Evolutionary conservation across 495 filamentous ascomycete species (phyloP).

Genomic region (Xylaria scruposa): DNA sequence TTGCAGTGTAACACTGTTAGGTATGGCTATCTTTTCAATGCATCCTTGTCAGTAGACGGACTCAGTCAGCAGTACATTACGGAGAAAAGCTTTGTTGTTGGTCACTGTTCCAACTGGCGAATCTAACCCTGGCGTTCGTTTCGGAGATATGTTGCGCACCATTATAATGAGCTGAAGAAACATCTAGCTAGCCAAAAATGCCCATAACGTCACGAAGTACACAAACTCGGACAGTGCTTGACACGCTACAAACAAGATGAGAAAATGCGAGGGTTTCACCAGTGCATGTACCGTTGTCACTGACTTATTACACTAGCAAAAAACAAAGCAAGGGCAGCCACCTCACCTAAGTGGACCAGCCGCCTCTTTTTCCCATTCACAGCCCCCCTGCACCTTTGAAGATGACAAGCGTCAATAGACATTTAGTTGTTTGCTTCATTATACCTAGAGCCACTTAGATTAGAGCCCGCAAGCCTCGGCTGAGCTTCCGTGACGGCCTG

Average conservation of each 20-base stretch:
- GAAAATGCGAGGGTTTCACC: slow-evolving; percentile 3
- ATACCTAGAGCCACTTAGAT: neutral
- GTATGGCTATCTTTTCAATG: neutral
- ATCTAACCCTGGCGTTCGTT: neutral
- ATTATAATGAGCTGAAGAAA: neutral
- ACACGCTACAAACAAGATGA: neutral
- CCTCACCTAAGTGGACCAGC: slow-evolving; percentile 1
- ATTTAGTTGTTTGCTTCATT: slow-evolving; percentile 8
- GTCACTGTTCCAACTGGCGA: neutral
- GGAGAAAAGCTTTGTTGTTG: neutral
- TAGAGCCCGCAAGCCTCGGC: neutral
- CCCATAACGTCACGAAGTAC: neutral
- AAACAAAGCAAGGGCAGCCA: neutral
- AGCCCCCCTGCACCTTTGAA: neutral
- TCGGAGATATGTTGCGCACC: neutral
- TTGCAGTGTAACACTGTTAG: neutral
- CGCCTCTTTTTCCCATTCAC: neutral
- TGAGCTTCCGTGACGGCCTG: neutral
- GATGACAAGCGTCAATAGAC: neutral
- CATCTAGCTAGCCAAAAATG: neutral
- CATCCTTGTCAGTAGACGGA: neutral
- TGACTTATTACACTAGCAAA: neutral
- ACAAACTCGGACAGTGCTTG: neutral
- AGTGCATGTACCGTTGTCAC: neutral
- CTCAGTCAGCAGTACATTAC: neutral